Conservation (phyloP, 164 flowering plant genomes). For the Protea cynaroides region DNA sequence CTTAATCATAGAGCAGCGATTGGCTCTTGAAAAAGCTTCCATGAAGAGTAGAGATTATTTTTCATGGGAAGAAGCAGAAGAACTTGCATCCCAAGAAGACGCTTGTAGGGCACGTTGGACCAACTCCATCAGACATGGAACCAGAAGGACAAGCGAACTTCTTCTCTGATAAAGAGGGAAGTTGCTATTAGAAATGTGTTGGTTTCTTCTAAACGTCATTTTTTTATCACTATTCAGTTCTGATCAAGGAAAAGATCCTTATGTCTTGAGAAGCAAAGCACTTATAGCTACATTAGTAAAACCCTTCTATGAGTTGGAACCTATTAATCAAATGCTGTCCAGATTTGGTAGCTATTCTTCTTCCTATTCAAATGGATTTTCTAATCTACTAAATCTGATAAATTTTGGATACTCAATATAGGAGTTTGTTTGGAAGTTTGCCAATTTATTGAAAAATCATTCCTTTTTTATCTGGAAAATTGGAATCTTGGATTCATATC, state of each 20-base stretch:
- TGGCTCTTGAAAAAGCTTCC: slow-evolving; percentile 94
- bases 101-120: slow-evolving; percentile 79
- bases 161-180: slow-evolving; percentile 67
- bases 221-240: slow-evolving; percentile 43
- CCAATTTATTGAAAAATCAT: slow-evolving; percentile 38
- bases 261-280: slow-evolving; percentile 46
- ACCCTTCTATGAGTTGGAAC: slow-evolving; percentile 77
- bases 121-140: slow-evolving; percentile 88
- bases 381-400: slow-evolving; percentile 35
- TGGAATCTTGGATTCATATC: slow-evolving; percentile 63
- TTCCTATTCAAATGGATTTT: slow-evolving; percentile 22
- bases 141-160: slow-evolving; percentile 57
- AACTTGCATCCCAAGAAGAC: slow-evolving; percentile 95
- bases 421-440: slow-evolving; percentile 65
- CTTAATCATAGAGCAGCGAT: slow-evolving; percentile 76
- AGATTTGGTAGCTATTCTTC: slow-evolving; percentile 28
- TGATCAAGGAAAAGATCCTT: slow-evolving; percentile 43
- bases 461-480: slow-evolving; percentile 85
- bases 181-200: slow-evolving; percentile 45
- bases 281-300: slow-evolving; percentile 45
- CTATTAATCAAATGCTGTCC: slow-evolving; percentile 45
- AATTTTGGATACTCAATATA: slow-evolving; percentile 59
- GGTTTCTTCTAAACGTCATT: slow-evolving; percentile 46
- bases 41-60: slow-evolving; percentile 81
- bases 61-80: slow-evolving; percentile 99